Base-by-base conservation (phyloP, 1,284 basidiomycete genomes). In the Waitea zeae region DNA sequence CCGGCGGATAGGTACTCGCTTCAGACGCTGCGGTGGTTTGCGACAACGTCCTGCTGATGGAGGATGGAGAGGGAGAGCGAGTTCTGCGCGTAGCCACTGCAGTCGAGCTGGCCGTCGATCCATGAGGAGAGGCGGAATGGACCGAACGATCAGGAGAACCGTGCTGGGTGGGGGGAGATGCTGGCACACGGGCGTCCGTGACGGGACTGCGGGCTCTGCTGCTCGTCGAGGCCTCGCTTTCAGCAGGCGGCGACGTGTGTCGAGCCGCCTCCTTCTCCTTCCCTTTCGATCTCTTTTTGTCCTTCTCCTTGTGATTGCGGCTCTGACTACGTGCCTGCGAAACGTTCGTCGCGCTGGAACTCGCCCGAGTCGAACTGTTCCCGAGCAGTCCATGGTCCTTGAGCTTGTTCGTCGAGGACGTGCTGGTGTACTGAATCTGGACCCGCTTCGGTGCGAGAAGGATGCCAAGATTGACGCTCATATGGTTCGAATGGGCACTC, bases 401-500 rank as follows among this genome's bases (percentile, higher is more conserved):
- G 20, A 83, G 58, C 46, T 69, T 70, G 33, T 67, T 62, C 5
- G 77, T 81, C 11, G 77, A 78, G 29, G 64, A 70, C n/a, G 79
- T 83, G 45, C 68, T 80, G 12, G 80, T 83, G 44, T 71, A 84
- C 19, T 75, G 69, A 45, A 70, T 67, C 45, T 83, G 79, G 5
- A 83, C 80, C 39, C 64, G 65, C 46, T 68, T 67, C 17, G 75
- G 68, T 7, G 75, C 79, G 12, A 83, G 55, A 40, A 83, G 53
- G 32, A 82, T 73, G 17, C 54, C 59, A n/a, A 48, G 49, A 30
- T 54, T 61, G 28, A 56, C 57, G 18, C 58, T 56, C 44, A 67
- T 53, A 33, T 57, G 59, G 17, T 48, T 41, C 41, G 26, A 31
- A 38, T 26, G 35, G 40, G 29, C 42, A 37, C 1, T 37, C 36